These are phyloP conservation scores for Colletotrichum sublineola DNA, from an alignment of 2,329 filamentous ascomycete genomes.

Conservation along the genomic window DNA sequence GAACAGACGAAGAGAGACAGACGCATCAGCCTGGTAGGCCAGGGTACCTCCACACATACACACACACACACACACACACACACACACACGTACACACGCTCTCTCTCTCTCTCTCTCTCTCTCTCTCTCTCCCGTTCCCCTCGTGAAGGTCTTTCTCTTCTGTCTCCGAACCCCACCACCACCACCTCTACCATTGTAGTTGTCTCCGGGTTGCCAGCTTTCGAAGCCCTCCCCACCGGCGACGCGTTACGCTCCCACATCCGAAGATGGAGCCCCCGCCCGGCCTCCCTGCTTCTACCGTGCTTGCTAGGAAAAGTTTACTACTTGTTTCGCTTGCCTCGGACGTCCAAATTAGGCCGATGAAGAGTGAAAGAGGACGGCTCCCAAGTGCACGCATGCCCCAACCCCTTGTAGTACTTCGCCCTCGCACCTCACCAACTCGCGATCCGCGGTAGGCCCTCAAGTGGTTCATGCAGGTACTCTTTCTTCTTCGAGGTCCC, in stretches of 20 bases:
- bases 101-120: constrained; percentile 10
- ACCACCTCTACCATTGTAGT: constrained; percentile 30
- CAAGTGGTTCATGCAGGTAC: constrained; percentile 44
- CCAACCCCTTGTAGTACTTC: constrained; percentile 29
- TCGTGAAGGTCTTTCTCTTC: background rate
- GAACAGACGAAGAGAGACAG: constrained; percentile 17
- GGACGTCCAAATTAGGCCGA: constrained; percentile 28
- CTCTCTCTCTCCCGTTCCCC: constrained; percentile 15
- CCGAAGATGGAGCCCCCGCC: constrained; percentile 18
- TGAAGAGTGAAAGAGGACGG: constrained; percentile 13
- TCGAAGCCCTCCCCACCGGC: background rate
- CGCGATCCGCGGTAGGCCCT: constrained; percentile 32
- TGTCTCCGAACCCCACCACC: constrained; percentile 33
- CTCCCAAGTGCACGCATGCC: constrained; percentile 19
- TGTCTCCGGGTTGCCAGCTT: constrained; percentile 17
- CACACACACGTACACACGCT: background rate
- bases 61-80: background rate
- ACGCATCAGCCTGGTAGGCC: constrained; percentile 25
- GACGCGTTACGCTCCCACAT: constrained; percentile 25
- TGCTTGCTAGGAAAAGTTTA: constrained; percentile 32
- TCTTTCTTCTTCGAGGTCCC: constrained; percentile 34
- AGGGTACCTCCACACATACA: background rate
- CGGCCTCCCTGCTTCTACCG: constrained; percentile 39
- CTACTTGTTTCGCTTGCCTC: constrained; percentile 33
- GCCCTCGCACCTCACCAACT: constrained; percentile 37